Evolutionary conservation across 2,329 filamentous ascomycete species (phyloP).

Genomic region (Sphaerulina vaccinii): DNA sequence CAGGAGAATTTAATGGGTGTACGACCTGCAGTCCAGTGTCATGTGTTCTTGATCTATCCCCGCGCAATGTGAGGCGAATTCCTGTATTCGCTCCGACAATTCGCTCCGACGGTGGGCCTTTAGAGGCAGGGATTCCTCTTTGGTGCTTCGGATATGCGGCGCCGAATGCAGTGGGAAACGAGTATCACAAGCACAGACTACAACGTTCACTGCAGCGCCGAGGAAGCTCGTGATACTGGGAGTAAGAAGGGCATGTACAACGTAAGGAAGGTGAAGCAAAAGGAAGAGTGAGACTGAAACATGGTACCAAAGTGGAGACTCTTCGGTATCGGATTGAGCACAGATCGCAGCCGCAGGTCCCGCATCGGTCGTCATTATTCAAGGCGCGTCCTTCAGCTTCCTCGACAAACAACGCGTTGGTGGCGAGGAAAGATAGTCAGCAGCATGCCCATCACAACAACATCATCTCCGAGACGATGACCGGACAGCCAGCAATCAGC

Average conservation of each 20-base stretch:
- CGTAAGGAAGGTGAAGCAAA: background rate
- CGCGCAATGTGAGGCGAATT: conserved; percentile 9
- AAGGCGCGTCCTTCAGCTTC: background rate
- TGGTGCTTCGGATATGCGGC: background rate
- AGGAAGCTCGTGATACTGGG: background rate
- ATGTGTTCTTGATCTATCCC: background rate
- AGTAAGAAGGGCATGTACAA: background rate
- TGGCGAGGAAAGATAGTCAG: background rate
- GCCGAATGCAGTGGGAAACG: background rate
- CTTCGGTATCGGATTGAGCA: background rate
- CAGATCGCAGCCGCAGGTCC: background rate
- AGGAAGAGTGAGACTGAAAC: background rate
- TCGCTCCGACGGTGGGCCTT: too few relatives aligned
- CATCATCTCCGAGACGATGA: conserved; percentile 28
- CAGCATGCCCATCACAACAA: background rate
- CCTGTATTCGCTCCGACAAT: too few relatives aligned
- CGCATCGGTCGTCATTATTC: background rate
- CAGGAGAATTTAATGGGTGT: background rate
- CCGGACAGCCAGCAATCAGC: conserved; percentile 18
- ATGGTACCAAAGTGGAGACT: too few relatives aligned
- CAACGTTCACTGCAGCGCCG: background rate
- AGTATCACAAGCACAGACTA: background rate
- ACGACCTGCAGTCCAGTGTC: background rate
- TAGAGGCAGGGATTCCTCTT: conserved; percentile 6
- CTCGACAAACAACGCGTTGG: background rate